phyloP scores from a whole-genome alignment of 768 basidiomycete species.

The Termitomyces sp. region DNA sequence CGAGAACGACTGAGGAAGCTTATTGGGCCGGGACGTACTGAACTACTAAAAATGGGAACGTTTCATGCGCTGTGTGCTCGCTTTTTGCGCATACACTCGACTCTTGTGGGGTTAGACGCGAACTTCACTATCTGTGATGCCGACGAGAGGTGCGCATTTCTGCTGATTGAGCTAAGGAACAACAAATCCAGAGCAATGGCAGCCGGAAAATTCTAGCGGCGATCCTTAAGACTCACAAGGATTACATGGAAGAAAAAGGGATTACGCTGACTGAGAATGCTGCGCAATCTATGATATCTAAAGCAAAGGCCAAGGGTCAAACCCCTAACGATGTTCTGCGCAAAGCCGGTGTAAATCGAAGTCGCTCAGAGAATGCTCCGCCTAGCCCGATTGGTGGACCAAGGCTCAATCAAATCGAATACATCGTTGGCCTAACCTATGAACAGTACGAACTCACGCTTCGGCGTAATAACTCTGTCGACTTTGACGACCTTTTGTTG shows the following conservation, averaged over 20 bases:
- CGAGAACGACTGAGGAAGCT: conserved; percentile 58
- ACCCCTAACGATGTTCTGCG: conserved; percentile 34
- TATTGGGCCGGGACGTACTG: conserved; percentile 54
- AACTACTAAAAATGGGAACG: conserved; percentile 61
- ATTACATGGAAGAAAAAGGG: conserved; percentile 37
- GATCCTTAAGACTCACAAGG: conserved; percentile 51
- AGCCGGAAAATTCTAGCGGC: conserved; percentile 66
- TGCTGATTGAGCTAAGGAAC: not conserved
- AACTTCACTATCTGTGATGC: conserved; percentile 85
- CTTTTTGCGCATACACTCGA: conserved; percentile 63
- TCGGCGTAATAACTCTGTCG: conserved; percentile 60
- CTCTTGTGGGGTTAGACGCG: conserved; percentile 47
- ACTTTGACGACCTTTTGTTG: conserved; percentile 83
- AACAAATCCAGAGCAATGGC: conserved; percentile 2
- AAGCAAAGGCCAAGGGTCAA: conserved; percentile 65
- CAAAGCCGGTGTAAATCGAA: conserved; percentile 9
- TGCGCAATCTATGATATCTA: conserved; percentile 62
- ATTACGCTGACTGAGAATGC: conserved; percentile 49
- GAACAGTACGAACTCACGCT: conserved; percentile 61
- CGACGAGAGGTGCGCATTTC: conserved; percentile 57
- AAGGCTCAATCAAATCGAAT: conserved; percentile 24
- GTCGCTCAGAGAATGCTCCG: not conserved
- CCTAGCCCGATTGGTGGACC: not conserved
- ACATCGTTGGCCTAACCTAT: conserved; percentile 48
- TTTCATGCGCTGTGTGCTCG: conserved; percentile 73